These are phyloP conservation scores for Fusarium pseudonygamai DNA, from an alignment of 2,329 filamentous ascomycete species.

Conservation along the genomic window DNA sequence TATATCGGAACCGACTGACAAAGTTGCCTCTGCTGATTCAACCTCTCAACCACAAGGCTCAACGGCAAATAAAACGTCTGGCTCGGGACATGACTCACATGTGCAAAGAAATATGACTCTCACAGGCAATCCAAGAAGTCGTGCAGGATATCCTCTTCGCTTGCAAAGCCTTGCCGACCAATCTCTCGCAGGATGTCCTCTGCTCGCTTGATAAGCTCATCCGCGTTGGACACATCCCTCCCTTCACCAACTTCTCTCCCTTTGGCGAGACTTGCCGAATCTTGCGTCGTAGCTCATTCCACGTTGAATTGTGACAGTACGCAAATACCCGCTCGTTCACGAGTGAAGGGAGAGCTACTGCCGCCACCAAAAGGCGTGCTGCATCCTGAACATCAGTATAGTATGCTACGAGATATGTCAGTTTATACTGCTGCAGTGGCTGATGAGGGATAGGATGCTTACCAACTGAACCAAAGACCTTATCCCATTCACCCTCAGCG, in stretches of 20 bases:
- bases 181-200: background rate
- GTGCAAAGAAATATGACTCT: too few relatives aligned
- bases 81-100: too few relatives aligned
- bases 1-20: background rate
- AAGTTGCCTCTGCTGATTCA: too few relatives aligned
- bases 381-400: background rate
- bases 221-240: background rate
- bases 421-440: rapidly evolving
- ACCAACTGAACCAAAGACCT: background rate
- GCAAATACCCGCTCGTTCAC: background rate
- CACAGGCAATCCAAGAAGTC: background rate
- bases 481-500: background rate
- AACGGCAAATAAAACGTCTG: too few relatives aligned
- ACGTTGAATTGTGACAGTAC: background rate
- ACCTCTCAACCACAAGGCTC: too few relatives aligned
- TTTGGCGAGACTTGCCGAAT: background rate
- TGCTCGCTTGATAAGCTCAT: background rate
- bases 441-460: background rate
- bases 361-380: background rate
- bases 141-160: background rate
- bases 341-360: background rate
- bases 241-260: background rate
- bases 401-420: background rate
- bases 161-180: background rate
- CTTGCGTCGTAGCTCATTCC: background rate